These are phyloP conservation scores for Phoma sp. DNA, from an alignment of 2,329 filamentous ascomycete genomes.

Conservation along the genomic window DNA sequence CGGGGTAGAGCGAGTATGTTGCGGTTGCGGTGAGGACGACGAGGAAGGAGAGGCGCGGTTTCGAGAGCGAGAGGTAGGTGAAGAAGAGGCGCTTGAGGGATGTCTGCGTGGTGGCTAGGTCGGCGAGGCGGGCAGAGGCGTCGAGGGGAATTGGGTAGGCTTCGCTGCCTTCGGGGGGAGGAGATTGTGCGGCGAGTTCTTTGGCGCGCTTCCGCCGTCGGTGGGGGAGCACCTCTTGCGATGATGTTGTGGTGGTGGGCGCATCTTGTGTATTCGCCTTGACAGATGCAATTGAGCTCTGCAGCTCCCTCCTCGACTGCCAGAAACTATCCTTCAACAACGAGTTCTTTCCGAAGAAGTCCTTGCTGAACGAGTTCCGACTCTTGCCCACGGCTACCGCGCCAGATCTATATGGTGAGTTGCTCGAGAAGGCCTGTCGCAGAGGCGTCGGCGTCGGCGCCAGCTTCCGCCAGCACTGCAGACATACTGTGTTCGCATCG, in stretches of 20 bases:
- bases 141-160: slow-evolving; percentile 58
- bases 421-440: slow-evolving; percentile 40
- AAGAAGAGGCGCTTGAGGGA: slow-evolving; percentile 73
- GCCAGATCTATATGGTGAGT: slow-evolving; percentile 35
- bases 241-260: slow-evolving; percentile 3
- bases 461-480: slow-evolving; percentile 45
- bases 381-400: slow-evolving; percentile 40
- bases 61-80: slow-evolving; percentile 89
- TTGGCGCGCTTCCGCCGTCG: slow-evolving; percentile 43
- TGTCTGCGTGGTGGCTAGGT: slow-evolving; percentile 61
- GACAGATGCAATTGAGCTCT: slow-evolving; percentile 37
- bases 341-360: slow-evolving; percentile 51
- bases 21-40: slow-evolving; percentile 91
- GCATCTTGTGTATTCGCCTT: slow-evolving; percentile 14
- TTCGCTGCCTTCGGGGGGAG: slow-evolving; percentile 22
- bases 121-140: slow-evolving; percentile 67
- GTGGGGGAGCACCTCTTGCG: slow-evolving; percentile 44
- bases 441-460: slow-evolving; percentile 27
- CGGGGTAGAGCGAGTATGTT: slow-evolving; percentile 90
- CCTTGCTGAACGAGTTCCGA: slow-evolving; percentile 43
- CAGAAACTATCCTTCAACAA: slow-evolving; percentile 43
- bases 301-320: slow-evolving; percentile 37
- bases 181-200: slow-evolving; percentile 29
- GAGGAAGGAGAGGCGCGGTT: slow-evolving; percentile 89
- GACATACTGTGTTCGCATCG: slow-evolving; percentile 41